These are phyloP conservation scores for Cladophialophora exuberans DNA, from an alignment of 2,329 filamentous ascomycete species.

Conservation along the genomic window DNA sequence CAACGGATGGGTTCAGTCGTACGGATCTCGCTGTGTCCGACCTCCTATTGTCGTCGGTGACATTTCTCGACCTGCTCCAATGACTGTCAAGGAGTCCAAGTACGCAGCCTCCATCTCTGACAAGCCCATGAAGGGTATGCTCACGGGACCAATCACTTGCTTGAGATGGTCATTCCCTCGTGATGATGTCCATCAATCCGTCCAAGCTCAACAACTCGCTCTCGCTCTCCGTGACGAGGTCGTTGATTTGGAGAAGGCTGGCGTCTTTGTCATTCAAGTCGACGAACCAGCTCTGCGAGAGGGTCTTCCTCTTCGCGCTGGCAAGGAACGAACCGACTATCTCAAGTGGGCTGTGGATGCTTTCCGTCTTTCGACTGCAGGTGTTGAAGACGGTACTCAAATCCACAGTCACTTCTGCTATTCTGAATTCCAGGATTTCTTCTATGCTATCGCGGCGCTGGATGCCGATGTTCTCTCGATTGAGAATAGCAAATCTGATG, in stretches of 20 bases:
- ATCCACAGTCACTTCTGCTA: conserved; percentile 99
- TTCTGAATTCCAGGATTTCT: conserved; percentile 99
- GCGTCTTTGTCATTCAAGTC: conserved; percentile 97
- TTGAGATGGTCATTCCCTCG: conserved; percentile 99
- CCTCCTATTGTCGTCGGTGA: conserved; percentile 98
- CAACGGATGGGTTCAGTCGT: conserved; percentile 97
- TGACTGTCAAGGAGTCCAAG: conserved; percentile 99
- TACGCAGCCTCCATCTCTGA: conserved; percentile 94
- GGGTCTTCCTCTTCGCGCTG: conserved; percentile 93
- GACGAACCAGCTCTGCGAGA: conserved; percentile 99
- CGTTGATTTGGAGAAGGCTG: conserved; percentile 93
- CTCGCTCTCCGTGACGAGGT: conserved; percentile 98
- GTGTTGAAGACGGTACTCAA: conserved; percentile 93
- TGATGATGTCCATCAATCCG: conserved; percentile 98
- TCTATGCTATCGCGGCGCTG: conserved; percentile 97
- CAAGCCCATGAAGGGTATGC: conserved; percentile 99
- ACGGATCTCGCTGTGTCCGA: conserved; percentile 97
- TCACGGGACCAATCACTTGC: conserved; percentile 98
- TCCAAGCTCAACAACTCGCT: conserved; percentile 98
- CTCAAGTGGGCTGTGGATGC: conserved; percentile 96
- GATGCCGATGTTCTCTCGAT: conserved; percentile 98
- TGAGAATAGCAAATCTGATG: conserved; percentile 99
- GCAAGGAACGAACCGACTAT: conserved; percentile 95
- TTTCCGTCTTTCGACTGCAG: conserved; percentile 93
- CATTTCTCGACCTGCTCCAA: conserved; percentile 92